Conservation (phyloP, 2,329 filamentous ascomycete species). For the Sarocladium kiliense region DNA sequence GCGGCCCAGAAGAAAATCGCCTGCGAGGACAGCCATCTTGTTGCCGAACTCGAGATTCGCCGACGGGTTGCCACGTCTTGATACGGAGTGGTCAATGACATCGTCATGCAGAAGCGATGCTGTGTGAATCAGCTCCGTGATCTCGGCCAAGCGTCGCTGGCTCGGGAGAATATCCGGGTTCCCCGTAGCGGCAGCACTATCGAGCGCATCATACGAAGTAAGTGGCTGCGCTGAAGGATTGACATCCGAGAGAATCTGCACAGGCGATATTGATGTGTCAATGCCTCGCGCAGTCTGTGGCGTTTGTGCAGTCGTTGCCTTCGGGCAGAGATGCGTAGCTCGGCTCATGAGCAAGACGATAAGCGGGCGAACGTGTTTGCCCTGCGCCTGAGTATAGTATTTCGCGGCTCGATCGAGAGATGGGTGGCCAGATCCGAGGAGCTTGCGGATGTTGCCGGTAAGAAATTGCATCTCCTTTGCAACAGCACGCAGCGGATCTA, state of each 20-base stretch:
- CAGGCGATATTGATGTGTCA: slow-evolving; percentile 50
- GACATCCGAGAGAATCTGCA: slow-evolving; percentile 64
- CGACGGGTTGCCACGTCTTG: slow-evolving; percentile 76
- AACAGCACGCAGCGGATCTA: slow-evolving; percentile 85
- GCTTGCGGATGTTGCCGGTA: slow-evolving; percentile 85
- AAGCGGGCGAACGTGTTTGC: slow-evolving; percentile 92
- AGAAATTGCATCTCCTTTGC: slow-evolving; percentile 96
- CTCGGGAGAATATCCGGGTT: slow-evolving; percentile 78
- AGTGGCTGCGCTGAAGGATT: slow-evolving; percentile 60
- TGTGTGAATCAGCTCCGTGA: slow-evolving; percentile 95
- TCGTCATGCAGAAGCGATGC: slow-evolving; percentile 96
- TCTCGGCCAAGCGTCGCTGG: slow-evolving; percentile 88
- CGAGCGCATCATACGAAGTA: slow-evolving; percentile 29
- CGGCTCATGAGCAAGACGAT: slow-evolving; percentile 95
- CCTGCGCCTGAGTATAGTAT: slow-evolving; percentile 95
- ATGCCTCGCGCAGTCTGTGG: slow-evolving; percentile 41
- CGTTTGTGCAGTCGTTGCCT: slow-evolving; percentile 36
- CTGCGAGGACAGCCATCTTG: slow-evolving; percentile 97
- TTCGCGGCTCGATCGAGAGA: slow-evolving; percentile 93
- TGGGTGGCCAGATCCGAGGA: slow-evolving; percentile 92
- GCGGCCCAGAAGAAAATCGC: slow-evolving; percentile 90
- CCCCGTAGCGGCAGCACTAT: slow-evolving; percentile 25
- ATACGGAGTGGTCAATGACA: slow-evolving; percentile 89
- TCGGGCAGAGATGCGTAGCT: slow-evolving; percentile 75
- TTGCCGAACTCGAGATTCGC: slow-evolving; percentile 96